These are phyloP conservation scores for Cyanodermella asteris DNA, from an alignment of 2,329 filamentous ascomycete genomes.

Conservation along the genomic window DNA sequence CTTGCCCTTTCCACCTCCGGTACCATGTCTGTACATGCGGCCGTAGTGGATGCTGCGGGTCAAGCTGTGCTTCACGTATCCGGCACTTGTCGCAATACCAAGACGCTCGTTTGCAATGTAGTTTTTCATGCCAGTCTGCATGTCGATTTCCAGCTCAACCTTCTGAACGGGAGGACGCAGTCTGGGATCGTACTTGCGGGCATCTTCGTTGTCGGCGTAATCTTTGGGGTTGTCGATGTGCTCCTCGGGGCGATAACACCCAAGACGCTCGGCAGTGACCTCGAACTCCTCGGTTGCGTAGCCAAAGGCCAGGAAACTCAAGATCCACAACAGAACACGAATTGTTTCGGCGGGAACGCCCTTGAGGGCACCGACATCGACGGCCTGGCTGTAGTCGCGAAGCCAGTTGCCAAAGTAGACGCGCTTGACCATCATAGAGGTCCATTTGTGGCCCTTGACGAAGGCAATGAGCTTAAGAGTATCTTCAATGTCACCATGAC, in stretches of 20 bases:
- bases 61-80: conserved; percentile 55
- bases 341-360: conserved; percentile 79
- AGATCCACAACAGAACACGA: conserved; percentile 65
- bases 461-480: conserved; percentile 53
- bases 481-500: conserved; percentile 85
- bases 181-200: conserved; percentile 56
- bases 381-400: conserved; percentile 77
- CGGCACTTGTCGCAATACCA: conserved; percentile 62
- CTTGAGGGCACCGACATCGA: conserved; percentile 84
- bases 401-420: conserved; percentile 97
- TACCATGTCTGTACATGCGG: conserved; percentile 53
- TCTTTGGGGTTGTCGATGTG: conserved; percentile 47
- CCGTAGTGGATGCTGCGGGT: conserved; percentile 56
- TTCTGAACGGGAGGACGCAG: conserved; percentile 60
- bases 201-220: conserved; percentile 76
- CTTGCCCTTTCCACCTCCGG: conserved; percentile 36
- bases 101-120: conserved; percentile 75
- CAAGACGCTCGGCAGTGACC: conserved; percentile 56
- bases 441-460: conserved; percentile 59
- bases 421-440: conserved; percentile 66
- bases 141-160: conserved; percentile 19
- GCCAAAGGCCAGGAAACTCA: conserved; percentile 77
- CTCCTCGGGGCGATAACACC: conserved; percentile 63
- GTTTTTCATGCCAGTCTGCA: conserved; percentile 50
- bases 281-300: conserved; percentile 63